Base-by-base conservation (phyloP, 2,329 filamentous ascomycete species). In the Cladophialophora carrionii region DNA sequence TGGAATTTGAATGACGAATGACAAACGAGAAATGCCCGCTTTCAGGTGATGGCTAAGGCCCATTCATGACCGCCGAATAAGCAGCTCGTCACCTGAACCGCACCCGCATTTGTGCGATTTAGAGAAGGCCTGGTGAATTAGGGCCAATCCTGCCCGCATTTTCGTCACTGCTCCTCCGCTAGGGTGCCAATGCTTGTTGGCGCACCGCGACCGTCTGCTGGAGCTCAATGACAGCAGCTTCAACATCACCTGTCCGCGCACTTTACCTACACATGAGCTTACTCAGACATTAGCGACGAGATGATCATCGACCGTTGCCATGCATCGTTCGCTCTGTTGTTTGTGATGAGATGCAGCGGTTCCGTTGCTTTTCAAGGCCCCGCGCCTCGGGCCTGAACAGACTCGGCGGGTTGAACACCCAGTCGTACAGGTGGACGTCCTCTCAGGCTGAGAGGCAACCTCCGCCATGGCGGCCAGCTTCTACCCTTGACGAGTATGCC, bases 401-500 rank as follows among this genome's bases (percentile, higher is more conserved):
- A 51, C 48, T 17, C 57, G 24, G 29, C 17, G 24, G 20, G 20
- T 32, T 55, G 52, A 46, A 20, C 29, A 41, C 12, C 41, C 56
- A 51, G 34, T 24, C 17, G 41, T 53, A 52, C 32, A 54, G 62
- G 64, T 64, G 62, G 56, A 26, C 41, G 29, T 68, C 68, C 64
- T 57, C 68, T 64, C 62, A 68, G 41, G 51, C 70, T 14, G 59
- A 17, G 43, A 72, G 76, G 53, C 74, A 63, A 32, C 81, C 81
- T 56, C 85, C 85, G 1, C 80, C 82, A 73, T 87, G 85, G 85
- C 77, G 85, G 57, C 84, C 85, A 53, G 83, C 83, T 46, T 82
- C 82, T 22, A 81, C 84, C 41, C 78, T 88, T 58, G 86, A 88
- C 76, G 84, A 87, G 84, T 86, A 81, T 71, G 79, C 65, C 1